These are phyloP conservation scores for Punctularia strigosozonata DNA, from an alignment of 768 basidiomycete species.

Conservation along the genomic window DNA sequence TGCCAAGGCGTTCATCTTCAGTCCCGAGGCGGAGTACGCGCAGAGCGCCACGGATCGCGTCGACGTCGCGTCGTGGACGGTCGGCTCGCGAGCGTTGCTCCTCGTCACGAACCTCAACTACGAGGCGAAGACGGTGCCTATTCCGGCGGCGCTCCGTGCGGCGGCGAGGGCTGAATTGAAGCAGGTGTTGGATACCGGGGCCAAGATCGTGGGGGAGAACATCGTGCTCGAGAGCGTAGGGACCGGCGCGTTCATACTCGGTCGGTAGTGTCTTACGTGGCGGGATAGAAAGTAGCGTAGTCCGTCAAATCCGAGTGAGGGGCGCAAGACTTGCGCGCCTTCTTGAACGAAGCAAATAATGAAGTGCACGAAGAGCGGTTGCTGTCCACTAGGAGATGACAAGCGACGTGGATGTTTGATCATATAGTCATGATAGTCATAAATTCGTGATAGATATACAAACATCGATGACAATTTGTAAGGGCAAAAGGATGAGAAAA, in stretches of 20 bases:
- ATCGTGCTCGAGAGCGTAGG: constrained; percentile 14
- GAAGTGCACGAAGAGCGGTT: too few species aligned
- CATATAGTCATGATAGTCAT: too few species aligned
- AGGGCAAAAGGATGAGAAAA: too few species aligned
- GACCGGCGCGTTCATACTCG: constrained; percentile 14
- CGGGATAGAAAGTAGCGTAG: too few species aligned
- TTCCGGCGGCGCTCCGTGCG: constrained; percentile 8
- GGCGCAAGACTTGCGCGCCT: too few species aligned
- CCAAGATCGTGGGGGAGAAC: constrained; percentile 8
- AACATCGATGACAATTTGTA: too few species aligned
- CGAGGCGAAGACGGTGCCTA: constrained; percentile 8
- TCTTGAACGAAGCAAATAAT: too few species aligned
- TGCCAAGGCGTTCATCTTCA: constrained; percentile 19
- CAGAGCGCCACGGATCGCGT: constrained; percentile 12
- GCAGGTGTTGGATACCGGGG: constrained; percentile 18
- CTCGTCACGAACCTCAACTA: constrained; percentile 23
- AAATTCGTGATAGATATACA: too few species aligned
- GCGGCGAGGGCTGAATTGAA: constrained; percentile 1
- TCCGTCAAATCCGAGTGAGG: too few species aligned
- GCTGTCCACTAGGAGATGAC: too few species aligned
- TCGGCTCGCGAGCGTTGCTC: constrained; percentile 18
- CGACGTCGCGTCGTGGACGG: constrained; percentile 23
- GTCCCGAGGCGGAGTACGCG: constrained; percentile 14
- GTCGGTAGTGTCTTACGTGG: too few species aligned
- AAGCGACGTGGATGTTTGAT: too few species aligned